Conservation (phyloP, 345 rosid species). For the Eucalyptus dawsonii region DNA sequence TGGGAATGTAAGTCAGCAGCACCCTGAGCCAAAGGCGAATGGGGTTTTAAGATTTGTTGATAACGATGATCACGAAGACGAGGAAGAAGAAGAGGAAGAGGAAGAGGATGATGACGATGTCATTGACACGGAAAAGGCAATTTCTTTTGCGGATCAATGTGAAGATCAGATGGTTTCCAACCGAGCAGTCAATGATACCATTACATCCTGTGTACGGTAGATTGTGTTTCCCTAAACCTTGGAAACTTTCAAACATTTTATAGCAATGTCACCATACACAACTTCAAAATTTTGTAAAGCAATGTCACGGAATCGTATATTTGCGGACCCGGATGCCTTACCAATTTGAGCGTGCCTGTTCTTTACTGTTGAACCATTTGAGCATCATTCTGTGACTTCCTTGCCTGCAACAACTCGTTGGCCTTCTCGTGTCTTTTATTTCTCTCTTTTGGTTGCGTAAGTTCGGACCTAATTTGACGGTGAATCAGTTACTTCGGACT, state of each 20-base stretch:
- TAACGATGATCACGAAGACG: background rate
- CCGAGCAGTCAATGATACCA: background rate
- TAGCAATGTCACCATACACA: background rate
- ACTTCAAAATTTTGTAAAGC: background rate
- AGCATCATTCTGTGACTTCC: background rate
- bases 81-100: background rate
- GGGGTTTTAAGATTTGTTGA: background rate
- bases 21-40: background rate
- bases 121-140: background rate
- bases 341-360: background rate
- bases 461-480: background rate
- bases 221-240: background rate
- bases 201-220: background rate
- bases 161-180: background rate
- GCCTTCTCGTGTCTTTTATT: background rate
- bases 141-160: background rate
- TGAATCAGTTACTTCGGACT: background rate
- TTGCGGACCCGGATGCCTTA: background rate
- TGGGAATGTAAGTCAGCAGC: conserved; percentile 9
- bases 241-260: background rate
- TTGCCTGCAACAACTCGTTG: background rate
- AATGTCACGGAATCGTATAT: background rate
- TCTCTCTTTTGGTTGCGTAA: background rate
- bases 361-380: background rate
- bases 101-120: background rate